phyloP scores from a whole-genome alignment of 805 yeast species.

The Jamesozyma gamospora region DNA sequence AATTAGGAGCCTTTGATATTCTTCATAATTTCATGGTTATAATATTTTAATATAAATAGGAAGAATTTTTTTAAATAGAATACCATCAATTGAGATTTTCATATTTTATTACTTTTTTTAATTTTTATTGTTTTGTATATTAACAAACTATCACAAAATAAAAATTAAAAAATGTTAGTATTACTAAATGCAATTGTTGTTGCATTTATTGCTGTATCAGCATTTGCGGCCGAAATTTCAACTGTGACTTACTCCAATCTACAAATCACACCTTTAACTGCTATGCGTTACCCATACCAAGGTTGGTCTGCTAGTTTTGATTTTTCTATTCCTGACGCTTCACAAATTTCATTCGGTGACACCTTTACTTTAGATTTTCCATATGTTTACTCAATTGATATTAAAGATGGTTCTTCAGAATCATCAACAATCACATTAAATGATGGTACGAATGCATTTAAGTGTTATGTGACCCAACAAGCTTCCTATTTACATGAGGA shows the following conservation, averaged over 20 bases:
- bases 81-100: too few species aligned
- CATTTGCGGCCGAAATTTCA: conserved; percentile 4
- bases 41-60: too few species aligned
- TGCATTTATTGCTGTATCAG: not conserved
- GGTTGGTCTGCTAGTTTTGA: conserved; percentile 30
- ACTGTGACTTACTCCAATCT: conserved; percentile 10
- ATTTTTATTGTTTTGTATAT: too few species aligned
- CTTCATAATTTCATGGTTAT: too few species aligned
- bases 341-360: conserved; percentile 18
- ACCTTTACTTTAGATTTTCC: conserved; percentile 23
- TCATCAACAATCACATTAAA: conserved; percentile 8
- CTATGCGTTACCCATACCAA: conserved; percentile 17
- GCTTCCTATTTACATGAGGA: conserved; percentile 27
- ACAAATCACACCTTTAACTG: conserved; percentile 8
- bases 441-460: conserved; percentile 22
- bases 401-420: conserved; percentile 14
- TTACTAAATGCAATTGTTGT: too few species aligned
- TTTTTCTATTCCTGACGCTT: conserved; percentile 16
- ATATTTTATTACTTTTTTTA: too few species aligned
- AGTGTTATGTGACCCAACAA: conserved; percentile 28
- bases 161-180: too few species aligned
- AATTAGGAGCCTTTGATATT: too few species aligned
- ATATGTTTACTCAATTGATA: conserved; percentile 29
- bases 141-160: too few species aligned
- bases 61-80: too few species aligned